Evolutionary conservation across 371 early-diverging fungal genomes (phyloP), one percentile per base, ranked within the genome.

Genomic region (Enterocytospora artemiae): DNA sequence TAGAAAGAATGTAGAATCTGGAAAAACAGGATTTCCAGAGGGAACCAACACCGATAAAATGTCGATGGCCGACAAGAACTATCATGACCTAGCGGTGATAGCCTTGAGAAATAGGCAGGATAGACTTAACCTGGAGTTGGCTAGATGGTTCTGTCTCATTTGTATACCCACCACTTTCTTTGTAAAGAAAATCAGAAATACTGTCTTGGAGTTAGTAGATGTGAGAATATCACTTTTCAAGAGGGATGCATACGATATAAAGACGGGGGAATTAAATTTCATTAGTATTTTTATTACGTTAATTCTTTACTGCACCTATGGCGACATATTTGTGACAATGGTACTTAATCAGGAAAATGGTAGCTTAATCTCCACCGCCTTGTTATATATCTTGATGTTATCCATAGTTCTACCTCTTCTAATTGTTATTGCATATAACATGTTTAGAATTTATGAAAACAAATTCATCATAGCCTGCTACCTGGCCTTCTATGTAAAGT

Each of bases 391-490:
- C 7, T 20, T 46, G 48, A 46, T 18, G 22, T 46, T 46, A 7
- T 20, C 18, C 7, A 18, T 57, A 41, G 57, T 43, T 5, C n/a
- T 57, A 22, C 57, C 57, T 16, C 18, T 24, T 43, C 22, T 37
- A 12, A 18, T 65, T 1, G 20, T 63, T 20, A 1, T 56, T 16
- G 18, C 63, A 12, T 66, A 63, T 33, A 18, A 55, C 12, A 41
- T 71, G 1, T 61, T 76, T 2, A 50, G 45, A 31, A 57, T 33
- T 7, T 71, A 65, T 61, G 69, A 63, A 18, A 39, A 3, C 2
- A 64, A 62, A 30, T 43, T 76, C 28, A 71, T 76, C 55, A 22
- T 69, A 12, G 71, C 70, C 12, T 68, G 67, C 48, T 76, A 71
- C 33, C 22, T 71, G 7, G 55, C 76, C 2, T 69, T 58, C 20